Conservation (phyloP, 805 yeast species). For the Yarrowia sp. region DNA sequence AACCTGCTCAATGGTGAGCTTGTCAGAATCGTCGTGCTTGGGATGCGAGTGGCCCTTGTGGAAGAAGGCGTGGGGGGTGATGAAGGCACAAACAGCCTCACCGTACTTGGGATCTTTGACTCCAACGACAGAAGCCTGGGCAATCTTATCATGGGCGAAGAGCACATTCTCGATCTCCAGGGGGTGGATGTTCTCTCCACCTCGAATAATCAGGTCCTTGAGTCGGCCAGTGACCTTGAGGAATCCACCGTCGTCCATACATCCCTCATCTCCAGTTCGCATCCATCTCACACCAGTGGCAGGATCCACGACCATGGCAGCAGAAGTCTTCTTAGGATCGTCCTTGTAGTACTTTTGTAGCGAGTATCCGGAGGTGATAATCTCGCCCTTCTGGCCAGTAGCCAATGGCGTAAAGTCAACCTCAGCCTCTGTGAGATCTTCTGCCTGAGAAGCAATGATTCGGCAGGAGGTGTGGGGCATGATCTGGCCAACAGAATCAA, state of each 20-base stretch:
- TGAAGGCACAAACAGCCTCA: conserved; percentile 36
- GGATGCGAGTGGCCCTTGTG: conserved; percentile 27
- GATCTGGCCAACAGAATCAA: conserved; percentile 35
- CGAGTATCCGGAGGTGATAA: conserved; percentile 36
- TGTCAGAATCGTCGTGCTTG: conserved; percentile 25
- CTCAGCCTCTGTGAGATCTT: conserved; percentile 17
- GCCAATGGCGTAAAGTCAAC: conserved; percentile 33
- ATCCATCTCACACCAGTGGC: conserved; percentile 36
- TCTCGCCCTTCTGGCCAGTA: conserved; percentile 34
- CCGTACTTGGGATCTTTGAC: conserved; percentile 38
- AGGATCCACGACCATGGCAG: conserved; percentile 33
- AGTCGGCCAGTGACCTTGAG: conserved; percentile 38
- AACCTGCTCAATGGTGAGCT: conserved; percentile 29
- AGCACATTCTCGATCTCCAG: conserved; percentile 37
- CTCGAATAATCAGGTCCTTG: conserved; percentile 38
- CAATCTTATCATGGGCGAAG: conserved; percentile 34
- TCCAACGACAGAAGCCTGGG: conserved; percentile 38
- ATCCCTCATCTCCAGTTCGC: conserved; percentile 39
- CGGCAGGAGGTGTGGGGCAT: conserved; percentile 37
- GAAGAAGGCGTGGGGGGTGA: conserved; percentile 30
- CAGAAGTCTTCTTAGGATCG: conserved; percentile 34
- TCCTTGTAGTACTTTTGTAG: conserved; percentile 35
- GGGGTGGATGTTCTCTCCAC: conserved; percentile 39
- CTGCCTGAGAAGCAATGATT: conserved; percentile 32
- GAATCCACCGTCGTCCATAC: conserved; percentile 35